These are phyloP conservation scores for Coemansia sp. DNA, from an alignment of 192 early-diverging fungal genomes.

Conservation along the genomic window DNA sequence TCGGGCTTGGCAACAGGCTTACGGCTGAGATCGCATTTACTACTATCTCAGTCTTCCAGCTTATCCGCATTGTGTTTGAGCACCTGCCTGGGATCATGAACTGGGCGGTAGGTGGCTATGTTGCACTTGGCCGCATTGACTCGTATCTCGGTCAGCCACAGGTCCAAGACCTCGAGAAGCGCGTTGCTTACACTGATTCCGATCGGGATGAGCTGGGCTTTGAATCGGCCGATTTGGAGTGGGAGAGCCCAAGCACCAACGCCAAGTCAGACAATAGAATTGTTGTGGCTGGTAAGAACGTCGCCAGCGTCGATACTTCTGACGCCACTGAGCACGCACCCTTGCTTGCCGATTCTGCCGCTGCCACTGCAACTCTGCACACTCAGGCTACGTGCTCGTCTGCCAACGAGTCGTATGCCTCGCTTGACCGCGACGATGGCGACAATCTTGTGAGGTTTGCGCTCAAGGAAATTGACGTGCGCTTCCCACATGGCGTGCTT, in stretches of 20 bases:
- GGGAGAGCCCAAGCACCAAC: conserved; percentile 10
- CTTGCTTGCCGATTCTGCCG: background rate
- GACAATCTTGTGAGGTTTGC: conserved; percentile 40
- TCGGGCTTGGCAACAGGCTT: conserved; percentile 55
- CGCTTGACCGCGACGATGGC: background rate
- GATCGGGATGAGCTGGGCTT: conserved; percentile 22
- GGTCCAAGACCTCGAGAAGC: conserved; percentile 54
- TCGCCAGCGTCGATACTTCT: background rate
- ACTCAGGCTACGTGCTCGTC: background rate
- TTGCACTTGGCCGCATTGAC: conserved; percentile 68
- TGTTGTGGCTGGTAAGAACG: background rate
- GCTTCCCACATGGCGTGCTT: conserved; percentile 68
- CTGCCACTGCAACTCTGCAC: background rate
- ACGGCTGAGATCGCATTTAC: conserved; percentile 70
- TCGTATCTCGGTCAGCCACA: conserved; percentile 74
- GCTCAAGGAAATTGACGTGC: conserved; percentile 61
- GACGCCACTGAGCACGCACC: conserved; percentile 1
- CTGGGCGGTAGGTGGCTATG: conserved; percentile 59
- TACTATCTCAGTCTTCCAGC: conserved; percentile 68
- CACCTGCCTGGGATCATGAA: conserved; percentile 61
- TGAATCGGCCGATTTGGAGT: conserved; percentile 37
- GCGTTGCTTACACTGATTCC: conserved; percentile 6
- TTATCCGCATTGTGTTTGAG: conserved; percentile 63
- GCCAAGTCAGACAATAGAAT: conserved; percentile 8
- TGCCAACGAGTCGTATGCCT: background rate